Percentiles rank a stretch among this genome's conserved stretches.
Conservation (phyloP, 768 basidiomycete genomes). For the Termitomyces sp. region DNA sequence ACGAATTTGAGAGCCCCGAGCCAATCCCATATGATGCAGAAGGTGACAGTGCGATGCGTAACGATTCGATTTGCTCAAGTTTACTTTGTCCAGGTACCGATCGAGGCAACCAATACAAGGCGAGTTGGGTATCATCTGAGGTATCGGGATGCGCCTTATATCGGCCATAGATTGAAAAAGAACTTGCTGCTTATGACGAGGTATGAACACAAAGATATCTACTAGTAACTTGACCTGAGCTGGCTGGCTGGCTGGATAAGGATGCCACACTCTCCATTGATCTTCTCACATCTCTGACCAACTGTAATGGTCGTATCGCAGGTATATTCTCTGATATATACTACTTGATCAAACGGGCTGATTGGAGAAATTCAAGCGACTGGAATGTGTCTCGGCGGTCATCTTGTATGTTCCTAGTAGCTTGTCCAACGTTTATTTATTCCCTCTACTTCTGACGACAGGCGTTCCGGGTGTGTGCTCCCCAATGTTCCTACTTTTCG, state of each 20-base stretch:
- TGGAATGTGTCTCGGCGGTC: slow-evolving; percentile 89
- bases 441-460: slow-evolving; percentile 11
- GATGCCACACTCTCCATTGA: slow-evolving; percentile 79
- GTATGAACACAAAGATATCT: slow-evolving; percentile 31
- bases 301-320: slow-evolving; percentile 91
- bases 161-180: slow-evolving; percentile 73
- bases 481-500: neutral
- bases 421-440: neutral
- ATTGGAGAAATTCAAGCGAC: slow-evolving; percentile 42
- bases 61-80: neutral
- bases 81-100: slow-evolving; percentile 55
- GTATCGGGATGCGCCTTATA: neutral
- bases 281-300: slow-evolving; percentile 60
- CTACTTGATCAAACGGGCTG: neutral
- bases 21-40: slow-evolving; percentile 85
- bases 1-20: slow-evolving; percentile 89
- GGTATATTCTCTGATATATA: slow-evolving; percentile 21
- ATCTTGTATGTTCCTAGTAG: slow-evolving; percentile 48
- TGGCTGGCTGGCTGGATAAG: slow-evolving; percentile 26
- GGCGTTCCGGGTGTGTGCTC: slow-evolving; percentile 32
- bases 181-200: slow-evolving; percentile 83
- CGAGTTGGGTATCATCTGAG: slow-evolving; percentile 12
- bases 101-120: slow-evolving; percentile 92
- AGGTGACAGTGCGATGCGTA: slow-evolving; percentile 33
- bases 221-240: neutral